Conservation (phyloP, 345 rosid species). For the Erodium maritimum region DNA sequence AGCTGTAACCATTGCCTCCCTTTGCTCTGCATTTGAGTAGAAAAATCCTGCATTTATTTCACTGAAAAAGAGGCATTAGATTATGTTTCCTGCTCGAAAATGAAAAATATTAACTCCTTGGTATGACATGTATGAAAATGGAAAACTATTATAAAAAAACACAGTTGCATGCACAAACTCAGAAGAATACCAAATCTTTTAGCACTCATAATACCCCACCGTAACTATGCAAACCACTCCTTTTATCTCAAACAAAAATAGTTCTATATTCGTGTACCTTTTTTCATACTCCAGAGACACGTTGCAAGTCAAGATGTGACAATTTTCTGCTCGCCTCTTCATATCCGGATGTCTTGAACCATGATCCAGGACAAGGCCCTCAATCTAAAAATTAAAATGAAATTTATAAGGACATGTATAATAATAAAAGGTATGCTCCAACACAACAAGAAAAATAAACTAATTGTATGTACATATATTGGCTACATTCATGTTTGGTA, state of each 20-base stretch:
- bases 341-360: conserved; percentile 99
- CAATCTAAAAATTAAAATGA: conserved; percentile 37
- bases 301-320: conserved; percentile 87
- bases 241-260: not conserved
- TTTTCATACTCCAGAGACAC: conserved; percentile 93
- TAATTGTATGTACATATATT: not conserved
- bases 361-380: conserved; percentile 97
- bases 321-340: conserved; percentile 94
- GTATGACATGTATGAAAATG: too few relatives aligned
- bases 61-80: conserved; percentile 43
- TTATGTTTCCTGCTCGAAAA: not conserved
- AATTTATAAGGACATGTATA: not conserved
- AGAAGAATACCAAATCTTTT: too few relatives aligned
- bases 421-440: not conserved
- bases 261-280: conserved; percentile 32
- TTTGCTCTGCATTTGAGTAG: conserved; percentile 96
- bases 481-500: not conserved
- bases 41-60: conserved; percentile 99
- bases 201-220: too few relatives aligned
- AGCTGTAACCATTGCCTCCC: conserved; percentile 96
- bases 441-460: not conserved
- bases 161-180: too few relatives aligned
- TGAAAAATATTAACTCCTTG: too few relatives aligned
- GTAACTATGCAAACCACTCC: too few relatives aligned
- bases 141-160: too few relatives aligned